Evolutionary conservation across 768 basidiomycete species (phyloP), one percentile per base, ranked within the genome.

Genomic region (Trametes villosa): DNA sequence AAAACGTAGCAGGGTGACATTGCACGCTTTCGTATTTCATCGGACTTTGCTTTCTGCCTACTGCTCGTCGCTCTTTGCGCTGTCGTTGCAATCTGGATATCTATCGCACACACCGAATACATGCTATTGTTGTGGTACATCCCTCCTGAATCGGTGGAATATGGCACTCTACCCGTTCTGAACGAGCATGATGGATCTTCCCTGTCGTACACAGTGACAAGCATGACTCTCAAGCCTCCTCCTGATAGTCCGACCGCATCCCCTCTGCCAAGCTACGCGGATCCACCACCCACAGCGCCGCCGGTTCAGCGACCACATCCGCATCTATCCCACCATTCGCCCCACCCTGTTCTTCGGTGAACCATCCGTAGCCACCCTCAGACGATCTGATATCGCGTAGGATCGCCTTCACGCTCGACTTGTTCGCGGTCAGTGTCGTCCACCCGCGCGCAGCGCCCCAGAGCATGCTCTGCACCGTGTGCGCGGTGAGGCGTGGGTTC

Each of bases 401-500:
- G n/a, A 95, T 77, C 24, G 86, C 86, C 68, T 82, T 86, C 26
- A 94, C 84, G 65, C 92, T 92, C 30, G 87, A 81, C 64, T 84
- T 80, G 66, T 96, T 96, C 9, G 92, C 92, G 4, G 93, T 95
- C 48, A 96, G 76, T 18, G 91, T 92, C 62, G 94, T 95, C 89
- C 90, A 88, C 0, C 87, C 86, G 27, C 82, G 74, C 38, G 75
- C 75, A 0, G 88, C 84, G 17, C 93, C 94, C 68, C 82, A 83
- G 20, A 86, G 74, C 76, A 94, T 77, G 54, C 88, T 91, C 57
- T 84, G 80, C 9, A 91, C 82, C 0, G 94, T 95, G 70, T 95
- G 93, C 9, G 81, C 82, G 0, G 92, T 93, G 31, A 92, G 74
- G 30, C 81, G 81, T 1, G 83, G 79, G 62, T 86, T 85, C 20